Conservation (phyloP, 1,284 basidiomycete species). For the Paramarasmius palmivorus region DNA sequence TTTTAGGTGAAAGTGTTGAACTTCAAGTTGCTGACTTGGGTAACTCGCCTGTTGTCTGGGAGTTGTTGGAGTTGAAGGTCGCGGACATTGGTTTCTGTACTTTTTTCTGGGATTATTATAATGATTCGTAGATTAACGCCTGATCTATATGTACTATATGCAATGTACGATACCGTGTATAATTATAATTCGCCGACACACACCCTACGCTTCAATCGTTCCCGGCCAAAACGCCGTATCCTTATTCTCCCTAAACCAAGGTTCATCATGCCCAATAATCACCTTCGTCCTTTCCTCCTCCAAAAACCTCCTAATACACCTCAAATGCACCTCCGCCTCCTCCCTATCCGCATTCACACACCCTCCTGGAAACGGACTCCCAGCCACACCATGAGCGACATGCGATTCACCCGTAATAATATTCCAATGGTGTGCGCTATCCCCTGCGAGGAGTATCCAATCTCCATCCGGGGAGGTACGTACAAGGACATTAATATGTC, state of each 20-base stretch:
- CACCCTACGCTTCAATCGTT: too few species aligned
- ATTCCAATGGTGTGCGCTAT: constrained; percentile 54
- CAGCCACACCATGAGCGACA: constrained; percentile 32
- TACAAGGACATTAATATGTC: constrained; percentile 53
- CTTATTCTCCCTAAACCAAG: constrained; percentile 50
- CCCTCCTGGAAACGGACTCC: constrained; percentile 16
- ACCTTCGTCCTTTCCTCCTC: constrained; percentile 41
- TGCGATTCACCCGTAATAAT: constrained; percentile 45
- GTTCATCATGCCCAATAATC: constrained; percentile 51
- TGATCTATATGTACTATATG: too few species aligned
- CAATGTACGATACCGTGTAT: too few species aligned
- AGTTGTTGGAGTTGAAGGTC: too few species aligned
- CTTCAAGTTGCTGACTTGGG: too few species aligned
- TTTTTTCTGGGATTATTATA: too few species aligned
- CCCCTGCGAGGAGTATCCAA: constrained; percentile 59
- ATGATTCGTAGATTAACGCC: too few species aligned
- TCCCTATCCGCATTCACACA: constrained; percentile 47
- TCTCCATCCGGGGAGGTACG: constrained; percentile 54
- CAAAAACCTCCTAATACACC: constrained; percentile 37
- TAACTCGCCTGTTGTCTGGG: too few species aligned
- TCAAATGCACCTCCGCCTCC: constrained; percentile 41
- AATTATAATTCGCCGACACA: too few species aligned
- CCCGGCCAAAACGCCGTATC: constrained; percentile 22
- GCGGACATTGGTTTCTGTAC: too few species aligned
- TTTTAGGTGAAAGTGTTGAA: too few species aligned